Base-by-base conservation (phyloP, 164 flowering plant genomes). In the Liriodendron chinense region DNA sequence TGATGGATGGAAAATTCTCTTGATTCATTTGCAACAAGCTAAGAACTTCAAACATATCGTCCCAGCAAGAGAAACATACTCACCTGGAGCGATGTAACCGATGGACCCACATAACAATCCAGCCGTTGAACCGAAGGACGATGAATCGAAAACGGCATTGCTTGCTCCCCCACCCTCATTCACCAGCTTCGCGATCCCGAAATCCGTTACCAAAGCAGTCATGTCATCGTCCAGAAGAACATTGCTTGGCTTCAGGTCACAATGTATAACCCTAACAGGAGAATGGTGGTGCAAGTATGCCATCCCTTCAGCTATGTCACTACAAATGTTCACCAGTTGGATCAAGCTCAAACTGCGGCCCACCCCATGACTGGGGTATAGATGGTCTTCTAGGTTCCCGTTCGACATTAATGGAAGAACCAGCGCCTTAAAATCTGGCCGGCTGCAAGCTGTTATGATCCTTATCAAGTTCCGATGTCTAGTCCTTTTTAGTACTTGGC, bases 61-160 rank as follows among this genome's bases (percentile, higher is more conserved):
- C 16, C 6, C 9, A 28, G 20, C 10, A 14, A 43, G 18, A 65
- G 65, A 62, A 22, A 7, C 47, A 10, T 1, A 72, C 82, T 2
- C 84, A 94, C 98, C 98, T 6, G 97, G 98, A 78, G 98, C 92
- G 21, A 94, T 94, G 48, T 94, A 94, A 69, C 98, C 98, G 68
- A 94, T 53, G 4, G 98, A 93, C 1, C 98, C 97, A 71, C 96
- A 89, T 26, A 94, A 74, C 78, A 94, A 77, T 68, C 93, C 97
- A 69, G 87, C 86, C 1, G 93, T 86, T 1, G 98, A 90, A 82
- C 71, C 82, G 79, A 69, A 85, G 22, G 92, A 83, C 65, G 78
- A 70, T 47, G 89, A 81, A 73, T 88, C 89, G 69, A 80, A 47
- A 12, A 71, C 59, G 1, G 74, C 69, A 20, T 20, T 47, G 66